Conservation (phyloP, 1,139 yeast genomes). For the Kodamaea suecica region DNA sequence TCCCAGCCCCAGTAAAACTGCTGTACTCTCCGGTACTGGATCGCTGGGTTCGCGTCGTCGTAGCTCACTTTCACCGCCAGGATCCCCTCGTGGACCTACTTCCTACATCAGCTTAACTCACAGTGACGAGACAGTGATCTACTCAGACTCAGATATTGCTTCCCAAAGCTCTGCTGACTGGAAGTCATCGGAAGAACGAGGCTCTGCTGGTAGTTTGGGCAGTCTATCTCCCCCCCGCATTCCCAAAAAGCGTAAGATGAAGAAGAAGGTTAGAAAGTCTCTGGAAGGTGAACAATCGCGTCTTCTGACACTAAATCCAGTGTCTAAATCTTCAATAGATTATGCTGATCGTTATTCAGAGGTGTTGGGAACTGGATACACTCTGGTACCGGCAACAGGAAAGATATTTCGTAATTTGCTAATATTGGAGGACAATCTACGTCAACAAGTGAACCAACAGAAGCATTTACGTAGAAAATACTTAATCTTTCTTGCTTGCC, state of each 20-base stretch:
- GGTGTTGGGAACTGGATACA: slow-evolving; percentile 35
- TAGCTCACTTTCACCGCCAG: not conserved
- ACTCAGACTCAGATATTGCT: slow-evolving; percentile 40
- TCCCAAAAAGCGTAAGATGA: slow-evolving; percentile 2
- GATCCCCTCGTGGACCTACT: not conserved
- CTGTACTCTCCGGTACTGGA: no score
- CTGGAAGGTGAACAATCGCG: slow-evolving; percentile 24
- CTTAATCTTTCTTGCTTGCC: slow-evolving; percentile 59
- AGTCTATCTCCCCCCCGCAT: not conserved
- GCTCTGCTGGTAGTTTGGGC: not conserved
- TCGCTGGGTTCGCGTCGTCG: not conserved
- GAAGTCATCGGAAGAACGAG: slow-evolving; percentile 1
- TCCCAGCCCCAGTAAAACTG: not conserved
- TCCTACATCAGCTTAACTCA: slow-evolving; percentile 2
- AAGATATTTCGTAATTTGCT: slow-evolving; percentile 76
- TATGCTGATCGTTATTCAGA: slow-evolving; percentile 4
- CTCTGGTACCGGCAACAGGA: slow-evolving; percentile 57
- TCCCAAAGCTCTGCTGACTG: slow-evolving; percentile 31
- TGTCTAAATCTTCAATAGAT: slow-evolving; percentile 5
- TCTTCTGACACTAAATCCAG: slow-evolving; percentile 16
- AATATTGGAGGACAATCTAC: slow-evolving; percentile 77
- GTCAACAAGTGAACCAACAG: slow-evolving; percentile 77
- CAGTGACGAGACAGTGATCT: slow-evolving; percentile 33
- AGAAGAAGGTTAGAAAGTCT: not conserved
- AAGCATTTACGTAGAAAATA: slow-evolving; percentile 69